Evolutionary conservation across 768 basidiomycete species (phyloP).

Genomic region (Hygrocybe punicea): DNA sequence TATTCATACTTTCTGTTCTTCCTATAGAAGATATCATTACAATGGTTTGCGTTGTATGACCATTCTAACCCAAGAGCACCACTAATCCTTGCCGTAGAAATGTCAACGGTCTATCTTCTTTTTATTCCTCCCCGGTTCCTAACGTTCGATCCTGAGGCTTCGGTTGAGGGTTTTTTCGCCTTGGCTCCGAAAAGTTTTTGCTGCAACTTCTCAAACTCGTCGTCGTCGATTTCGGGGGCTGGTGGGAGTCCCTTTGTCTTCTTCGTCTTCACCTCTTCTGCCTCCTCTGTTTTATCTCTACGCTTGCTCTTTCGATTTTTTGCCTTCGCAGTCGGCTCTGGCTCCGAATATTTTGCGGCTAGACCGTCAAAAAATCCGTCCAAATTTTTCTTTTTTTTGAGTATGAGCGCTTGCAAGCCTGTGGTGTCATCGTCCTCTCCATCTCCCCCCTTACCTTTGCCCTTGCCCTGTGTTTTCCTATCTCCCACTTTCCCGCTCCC

Average conservation of each 20-base stretch:
- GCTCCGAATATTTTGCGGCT: constrained; percentile 68
- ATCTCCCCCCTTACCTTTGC: constrained; percentile 44
- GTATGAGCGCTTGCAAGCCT: constrained; percentile 74
- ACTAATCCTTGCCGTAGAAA: too few species aligned
- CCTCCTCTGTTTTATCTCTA: constrained; percentile 41
- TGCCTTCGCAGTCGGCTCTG: constrained; percentile 38
- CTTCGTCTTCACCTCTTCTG: constrained; percentile 40
- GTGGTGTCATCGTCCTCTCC: constrained; percentile 61
- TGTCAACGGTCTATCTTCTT: too few species aligned
- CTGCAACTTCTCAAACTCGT: constrained; percentile 60
- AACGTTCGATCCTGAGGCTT: constrained; percentile 16
- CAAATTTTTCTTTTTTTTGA: constrained; percentile 65
- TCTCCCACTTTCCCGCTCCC: constrained; percentile 67
- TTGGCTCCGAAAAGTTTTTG: constrained; percentile 52
- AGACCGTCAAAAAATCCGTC: constrained; percentile 72
- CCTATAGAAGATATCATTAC: neutral
- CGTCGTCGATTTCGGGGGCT: constrained; percentile 62
- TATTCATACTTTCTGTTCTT: neutral
- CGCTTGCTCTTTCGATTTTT: constrained; percentile 56
- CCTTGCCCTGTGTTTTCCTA: constrained; percentile 54
- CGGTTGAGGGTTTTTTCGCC: constrained; percentile 29
- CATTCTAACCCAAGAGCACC: too few species aligned
- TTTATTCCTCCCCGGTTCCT: constrained; percentile 33
- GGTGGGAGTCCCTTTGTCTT: constrained; percentile 53
- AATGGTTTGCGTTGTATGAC: too few species aligned